These are phyloP conservation scores for Backusella tuberculispora DNA, from an alignment of 192 early-diverging fungal genomes.

Conservation along the genomic window DNA sequence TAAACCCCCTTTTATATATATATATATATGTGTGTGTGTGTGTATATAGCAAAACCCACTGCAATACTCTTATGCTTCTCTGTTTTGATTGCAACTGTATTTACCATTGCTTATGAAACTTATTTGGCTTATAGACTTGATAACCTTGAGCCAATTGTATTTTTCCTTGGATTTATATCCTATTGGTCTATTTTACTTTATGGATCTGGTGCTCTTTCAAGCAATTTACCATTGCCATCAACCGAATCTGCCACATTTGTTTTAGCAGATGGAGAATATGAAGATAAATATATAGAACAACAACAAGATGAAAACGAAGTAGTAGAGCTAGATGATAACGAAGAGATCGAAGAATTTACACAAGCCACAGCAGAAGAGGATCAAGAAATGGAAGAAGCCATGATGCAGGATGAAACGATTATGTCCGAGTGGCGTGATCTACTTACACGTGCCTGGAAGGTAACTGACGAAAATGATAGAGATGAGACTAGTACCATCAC, in stretches of 20 bases:
- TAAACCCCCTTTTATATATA: not conserved
- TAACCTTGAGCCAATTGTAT: constrained; percentile 22
- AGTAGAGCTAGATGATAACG: not conserved
- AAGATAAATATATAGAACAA: not conserved
- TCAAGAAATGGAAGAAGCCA: constrained; percentile 28
- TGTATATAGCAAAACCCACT: constrained; percentile 9
- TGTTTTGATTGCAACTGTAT: not conserved
- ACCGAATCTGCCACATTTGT: not conserved
- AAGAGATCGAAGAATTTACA: constrained; percentile 18
- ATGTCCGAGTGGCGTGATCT: constrained; percentile 39
- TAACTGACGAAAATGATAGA: not conserved
- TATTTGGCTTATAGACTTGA: constrained; percentile 8
- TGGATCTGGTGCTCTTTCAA: not conserved
- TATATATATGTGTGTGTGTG: too few relatives aligned
- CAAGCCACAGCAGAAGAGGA: constrained; percentile 24
- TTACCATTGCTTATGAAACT: constrained; percentile 20
- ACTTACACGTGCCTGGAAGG: constrained; percentile 38
- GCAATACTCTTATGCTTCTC: constrained; percentile 6
- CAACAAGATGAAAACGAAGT: not conserved
- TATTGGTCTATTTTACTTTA: constrained; percentile 15
- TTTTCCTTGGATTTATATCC: constrained; percentile 13
- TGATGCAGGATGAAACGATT: constrained; percentile 32
- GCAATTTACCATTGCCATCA: not conserved
- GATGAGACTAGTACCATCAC: not conserved
- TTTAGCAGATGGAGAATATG: not conserved